phyloP scores from a whole-genome alignment of 2,329 filamentous ascomycete species.

The Ilyonectria destructans region DNA sequence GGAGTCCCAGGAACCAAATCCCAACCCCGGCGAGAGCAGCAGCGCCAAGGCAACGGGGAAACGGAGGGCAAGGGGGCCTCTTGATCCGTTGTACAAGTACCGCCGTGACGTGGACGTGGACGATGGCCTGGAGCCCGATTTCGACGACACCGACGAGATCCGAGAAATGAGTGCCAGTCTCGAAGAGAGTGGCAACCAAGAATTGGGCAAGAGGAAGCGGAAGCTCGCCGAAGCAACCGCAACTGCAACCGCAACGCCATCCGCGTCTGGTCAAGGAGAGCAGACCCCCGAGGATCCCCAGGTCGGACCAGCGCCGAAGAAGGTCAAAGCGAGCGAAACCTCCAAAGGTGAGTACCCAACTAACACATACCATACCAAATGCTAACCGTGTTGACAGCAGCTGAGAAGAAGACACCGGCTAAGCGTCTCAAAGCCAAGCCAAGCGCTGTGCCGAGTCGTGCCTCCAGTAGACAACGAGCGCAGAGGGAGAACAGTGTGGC shows the following conservation, averaged over 20 bases:
- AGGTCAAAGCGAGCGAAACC: constrained; percentile 15
- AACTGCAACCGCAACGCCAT: not conserved
- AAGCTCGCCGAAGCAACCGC: constrained; percentile 16
- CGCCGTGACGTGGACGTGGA: constrained; percentile 41
- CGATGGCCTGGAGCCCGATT: constrained; percentile 41
- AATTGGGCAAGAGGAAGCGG: not conserved
- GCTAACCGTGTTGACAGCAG: not conserved
- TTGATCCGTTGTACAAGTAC: constrained; percentile 42
- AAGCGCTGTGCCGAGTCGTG: constrained; percentile 28
- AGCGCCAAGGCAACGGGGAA: too few relatives aligned
- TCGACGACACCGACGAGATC: constrained; percentile 36
- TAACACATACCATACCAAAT: not conserved
- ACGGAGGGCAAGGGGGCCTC: not conserved
- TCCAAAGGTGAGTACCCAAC: not conserved
- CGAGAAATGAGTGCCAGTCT: not conserved
- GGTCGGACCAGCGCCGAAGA: constrained; percentile 35
- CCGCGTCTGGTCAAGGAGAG: not conserved
- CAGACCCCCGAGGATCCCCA: not conserved
- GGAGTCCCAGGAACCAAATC: constrained; percentile 17
- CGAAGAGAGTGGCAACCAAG: not conserved
- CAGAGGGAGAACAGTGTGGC: not conserved
- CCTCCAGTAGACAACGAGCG: constrained; percentile 32
- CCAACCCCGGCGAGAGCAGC: not conserved
- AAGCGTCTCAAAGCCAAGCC: constrained; percentile 19
- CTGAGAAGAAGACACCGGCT: not conserved